Evolutionary conservation across 345 rosid species (phyloP), one percentile per base, ranked within the genome.

Genomic region (Ceriops zippeliana): DNA sequence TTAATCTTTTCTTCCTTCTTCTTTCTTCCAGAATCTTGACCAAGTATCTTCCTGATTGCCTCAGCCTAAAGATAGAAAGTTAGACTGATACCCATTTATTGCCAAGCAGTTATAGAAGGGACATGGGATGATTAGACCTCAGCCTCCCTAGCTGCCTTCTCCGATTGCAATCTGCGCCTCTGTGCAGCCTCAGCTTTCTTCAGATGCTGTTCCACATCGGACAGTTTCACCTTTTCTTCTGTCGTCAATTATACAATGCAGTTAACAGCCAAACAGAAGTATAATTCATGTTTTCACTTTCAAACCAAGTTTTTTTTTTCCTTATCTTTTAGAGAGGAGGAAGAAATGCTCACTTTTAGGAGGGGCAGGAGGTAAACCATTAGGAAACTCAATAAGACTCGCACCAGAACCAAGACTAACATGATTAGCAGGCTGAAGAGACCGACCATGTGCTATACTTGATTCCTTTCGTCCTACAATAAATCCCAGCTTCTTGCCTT

Each of bases 61-160:
- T 75, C 75, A 38, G 70, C 79, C 79, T 70, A 70, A 16, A 34
- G 24, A 56, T 26, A 71, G 9, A 61, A 63, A 28, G 37, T 75
- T 68, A 69, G 73, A 30, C 35, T 13, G 37, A 51, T 67, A 58
- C 42, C 34, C 20, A 11, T 27, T 7, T 54, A 42, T 26, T 42
- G 5, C 30, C 56, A 30, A 27, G 56, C 61, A 72, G 30, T 19
- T 24, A 62, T 22, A 49, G 17, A 58, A 46, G 49, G 51, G 68
- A 42, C 2, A 28, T 19, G 46, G 16, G 20, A 54, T 35, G 30
- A 53, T 52, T 34, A 61, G 4, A 70, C 79, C 79, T 75, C 79
- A 53, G 79, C 79, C 68, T 75, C 79, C 75, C 57, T 75, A 22
- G 79, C 79, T 21, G 74, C 71, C 53, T 70, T 70, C 62, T 71